Evolutionary conservation across 2,329 filamentous ascomycete genomes (phyloP).

Genomic region (Coleophoma crateriformis): DNA sequence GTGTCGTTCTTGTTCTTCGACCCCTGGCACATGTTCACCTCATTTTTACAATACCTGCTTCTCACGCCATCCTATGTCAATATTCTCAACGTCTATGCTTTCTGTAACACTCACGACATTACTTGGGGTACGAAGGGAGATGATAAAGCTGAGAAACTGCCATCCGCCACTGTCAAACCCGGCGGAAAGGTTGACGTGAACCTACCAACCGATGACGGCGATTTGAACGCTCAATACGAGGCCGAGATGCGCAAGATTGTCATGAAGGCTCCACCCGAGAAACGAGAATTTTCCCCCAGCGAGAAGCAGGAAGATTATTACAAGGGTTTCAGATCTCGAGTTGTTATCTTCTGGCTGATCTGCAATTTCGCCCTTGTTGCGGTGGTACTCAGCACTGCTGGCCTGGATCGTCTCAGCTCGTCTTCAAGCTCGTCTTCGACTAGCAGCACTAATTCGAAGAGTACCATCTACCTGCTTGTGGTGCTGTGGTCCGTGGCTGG

Average conservation of each 20-base stretch:
- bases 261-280: constrained; percentile 68
- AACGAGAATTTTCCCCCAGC: constrained; percentile 48
- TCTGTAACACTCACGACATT: constrained; percentile 97
- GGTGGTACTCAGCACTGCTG: constrained; percentile 79
- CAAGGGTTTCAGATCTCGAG: constrained; percentile 86
- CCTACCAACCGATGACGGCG: constrained; percentile 82
- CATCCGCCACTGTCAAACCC: constrained; percentile 83
- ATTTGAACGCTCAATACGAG: constrained; percentile 93
- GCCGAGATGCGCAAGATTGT: constrained; percentile 71
- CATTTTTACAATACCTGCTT: constrained; percentile 88
- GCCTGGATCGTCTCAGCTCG: constrained; percentile 58
- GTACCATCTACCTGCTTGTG: constrained; percentile 26
- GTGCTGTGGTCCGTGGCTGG: constrained; percentile 30
- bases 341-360: constrained; percentile 95
- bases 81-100: constrained; percentile 97
- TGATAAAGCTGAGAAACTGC: constrained; percentile 88
- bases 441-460: constrained; percentile 56
- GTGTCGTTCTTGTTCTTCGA: constrained; percentile 93
- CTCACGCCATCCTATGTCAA: constrained; percentile 97
- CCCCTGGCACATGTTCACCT: constrained; percentile 99
- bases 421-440: constrained; percentile 40
- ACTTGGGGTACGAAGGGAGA: constrained; percentile 98
- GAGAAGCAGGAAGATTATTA: constrained; percentile 98
- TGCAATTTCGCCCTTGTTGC: constrained; percentile 87
- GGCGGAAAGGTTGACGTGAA: constrained; percentile 91